Evolutionary conservation across 352 stramenopile species (phyloP).

Genomic region (Phytophthora capsici): DNA sequence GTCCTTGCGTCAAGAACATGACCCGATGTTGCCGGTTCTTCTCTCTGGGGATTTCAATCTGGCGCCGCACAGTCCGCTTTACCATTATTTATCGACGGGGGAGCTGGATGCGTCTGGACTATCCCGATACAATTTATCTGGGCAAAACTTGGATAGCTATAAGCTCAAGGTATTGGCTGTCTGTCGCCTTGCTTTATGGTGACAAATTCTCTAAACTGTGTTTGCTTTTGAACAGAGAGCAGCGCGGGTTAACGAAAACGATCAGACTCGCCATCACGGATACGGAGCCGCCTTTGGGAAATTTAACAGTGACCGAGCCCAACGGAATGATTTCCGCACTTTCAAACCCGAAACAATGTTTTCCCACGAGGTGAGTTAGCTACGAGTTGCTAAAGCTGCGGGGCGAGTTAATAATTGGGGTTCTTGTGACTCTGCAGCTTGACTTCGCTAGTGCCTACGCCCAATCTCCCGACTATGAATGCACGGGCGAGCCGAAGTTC

Average conservation of each 20-base stretch:
- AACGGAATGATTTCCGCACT: slow-evolving; percentile 25
- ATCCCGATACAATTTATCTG: slow-evolving; percentile 54
- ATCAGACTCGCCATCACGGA: slow-evolving; percentile 39
- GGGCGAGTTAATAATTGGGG: not conserved
- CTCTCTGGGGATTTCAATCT: slow-evolving; percentile 79
- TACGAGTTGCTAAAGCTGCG: not conserved
- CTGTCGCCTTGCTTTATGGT: not conserved
- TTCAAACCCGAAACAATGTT: slow-evolving; percentile 26
- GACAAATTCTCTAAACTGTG: not conserved
- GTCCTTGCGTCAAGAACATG: slow-evolving; percentile 26
- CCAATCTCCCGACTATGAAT: slow-evolving; percentile 47
- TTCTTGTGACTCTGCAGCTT: slow-evolving; percentile 38
- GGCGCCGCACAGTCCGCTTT: slow-evolving; percentile 65
- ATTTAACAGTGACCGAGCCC: slow-evolving; percentile 33
- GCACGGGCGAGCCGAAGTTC: slow-evolving; percentile 75
- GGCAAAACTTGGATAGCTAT: slow-evolving; percentile 42
- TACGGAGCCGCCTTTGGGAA: slow-evolving; percentile 49
- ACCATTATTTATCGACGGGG: slow-evolving; percentile 62
- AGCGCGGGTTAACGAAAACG: slow-evolving; percentile 44
- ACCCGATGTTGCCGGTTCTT: slow-evolving; percentile 43
- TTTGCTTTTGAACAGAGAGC: slow-evolving; percentile 32
- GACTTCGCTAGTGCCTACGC: slow-evolving; percentile 69
- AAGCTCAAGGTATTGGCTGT: slow-evolving; percentile 36
- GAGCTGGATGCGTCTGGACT: slow-evolving; percentile 50
- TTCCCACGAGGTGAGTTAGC: slow-evolving; percentile 37